A percentile compares a stretch with the other conserved stretches of the same genome.
Evolutionary conservation across 164 flowering plant species (phyloP).

Genomic region (Vitis rupestris): DNA sequence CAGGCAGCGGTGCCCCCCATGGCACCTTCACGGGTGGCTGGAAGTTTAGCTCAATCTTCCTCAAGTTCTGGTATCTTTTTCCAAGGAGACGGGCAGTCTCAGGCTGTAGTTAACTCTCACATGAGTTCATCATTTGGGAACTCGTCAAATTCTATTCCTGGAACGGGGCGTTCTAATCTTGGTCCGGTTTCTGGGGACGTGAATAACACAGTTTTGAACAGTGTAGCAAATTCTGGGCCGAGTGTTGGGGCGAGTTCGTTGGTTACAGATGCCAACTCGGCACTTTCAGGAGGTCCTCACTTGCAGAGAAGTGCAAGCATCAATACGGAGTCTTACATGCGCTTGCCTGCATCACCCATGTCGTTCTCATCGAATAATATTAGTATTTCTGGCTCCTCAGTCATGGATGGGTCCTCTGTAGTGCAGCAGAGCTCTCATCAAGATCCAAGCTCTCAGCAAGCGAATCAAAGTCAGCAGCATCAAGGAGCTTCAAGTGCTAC

Average conservation of each 20-base stretch:
- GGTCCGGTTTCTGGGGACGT: slow-evolving; percentile 70
- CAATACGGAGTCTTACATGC: slow-evolving; percentile 73
- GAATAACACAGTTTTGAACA: slow-evolving; percentile 56
- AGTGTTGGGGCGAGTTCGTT: slow-evolving; percentile 95
- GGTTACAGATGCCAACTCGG: slow-evolving; percentile 95
- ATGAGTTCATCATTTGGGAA: slow-evolving; percentile 74
- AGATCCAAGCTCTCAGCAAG: slow-evolving; percentile 55
- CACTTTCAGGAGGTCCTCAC: slow-evolving; percentile 89
- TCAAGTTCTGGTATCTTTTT: slow-evolving; percentile 84
- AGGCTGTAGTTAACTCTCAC: slow-evolving; percentile 52
- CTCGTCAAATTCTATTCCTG: slow-evolving; percentile 59
- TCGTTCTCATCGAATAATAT: slow-evolving; percentile 89
- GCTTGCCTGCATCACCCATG: slow-evolving; percentile 89
- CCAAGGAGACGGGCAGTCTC: slow-evolving; percentile 77
- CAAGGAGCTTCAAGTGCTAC: slow-evolving; percentile 78
- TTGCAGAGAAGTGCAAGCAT: slow-evolving; percentile 95
- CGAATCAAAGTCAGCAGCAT: slow-evolving; percentile 55
- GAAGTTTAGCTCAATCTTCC: slow-evolving; percentile 70
- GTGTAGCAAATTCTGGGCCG: slow-evolving; percentile 82
- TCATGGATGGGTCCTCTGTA: slow-evolving; percentile 68
- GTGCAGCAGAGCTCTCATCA: slow-evolving; percentile 71
- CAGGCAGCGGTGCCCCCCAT: slow-evolving; percentile 55
- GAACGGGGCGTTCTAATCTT: slow-evolving; percentile 49
- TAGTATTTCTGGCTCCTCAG: slow-evolving; percentile 81
- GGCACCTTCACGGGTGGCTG: slow-evolving; percentile 84